phyloP scores from a whole-genome alignment of 805 yeast genomes.

The Saccharomycopsis sp. region DNA sequence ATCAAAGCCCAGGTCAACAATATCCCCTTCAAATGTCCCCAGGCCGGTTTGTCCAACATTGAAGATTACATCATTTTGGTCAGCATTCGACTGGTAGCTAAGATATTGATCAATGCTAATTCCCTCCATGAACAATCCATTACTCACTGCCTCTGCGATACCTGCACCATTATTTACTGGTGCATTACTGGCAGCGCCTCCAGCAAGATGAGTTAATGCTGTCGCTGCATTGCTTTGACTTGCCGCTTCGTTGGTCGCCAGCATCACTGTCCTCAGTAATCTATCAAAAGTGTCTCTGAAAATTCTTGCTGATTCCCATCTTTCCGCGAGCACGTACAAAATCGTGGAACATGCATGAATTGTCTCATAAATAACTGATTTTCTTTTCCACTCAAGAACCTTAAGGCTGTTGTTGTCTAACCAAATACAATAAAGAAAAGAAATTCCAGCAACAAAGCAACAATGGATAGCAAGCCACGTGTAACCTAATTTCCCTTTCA shows the following conservation, averaged over 20 bases:
- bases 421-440: slow-evolving; percentile 30
- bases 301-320: slow-evolving; percentile 25
- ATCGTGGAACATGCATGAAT: slow-evolving; percentile 28
- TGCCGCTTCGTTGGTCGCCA: slow-evolving; percentile 19
- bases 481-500: slow-evolving; percentile 25
- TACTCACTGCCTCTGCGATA: slow-evolving; percentile 18
- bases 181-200: no score
- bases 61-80: neutral
- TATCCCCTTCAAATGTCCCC: slow-evolving; percentile 6
- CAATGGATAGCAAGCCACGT: slow-evolving; percentile 31
- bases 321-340: slow-evolving; percentile 28
- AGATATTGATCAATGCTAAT: no score
- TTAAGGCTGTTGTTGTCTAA: slow-evolving; percentile 25
- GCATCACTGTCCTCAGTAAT: no score
- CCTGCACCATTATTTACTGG: no score
- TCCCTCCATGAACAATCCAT: slow-evolving; percentile 4
- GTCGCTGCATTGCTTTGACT: no score
- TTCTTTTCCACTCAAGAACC: slow-evolving; percentile 26
- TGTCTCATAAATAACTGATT: slow-evolving; percentile 27
- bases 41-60: no score
- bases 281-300: slow-evolving; percentile 29
- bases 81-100: no score
- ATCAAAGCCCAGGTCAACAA: no score
- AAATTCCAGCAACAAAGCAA: slow-evolving; percentile 28
- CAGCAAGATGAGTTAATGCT: no score